phyloP scores from a whole-genome alignment of 1,284 basidiomycete genomes.

The Fomes fomentarius region DNA sequence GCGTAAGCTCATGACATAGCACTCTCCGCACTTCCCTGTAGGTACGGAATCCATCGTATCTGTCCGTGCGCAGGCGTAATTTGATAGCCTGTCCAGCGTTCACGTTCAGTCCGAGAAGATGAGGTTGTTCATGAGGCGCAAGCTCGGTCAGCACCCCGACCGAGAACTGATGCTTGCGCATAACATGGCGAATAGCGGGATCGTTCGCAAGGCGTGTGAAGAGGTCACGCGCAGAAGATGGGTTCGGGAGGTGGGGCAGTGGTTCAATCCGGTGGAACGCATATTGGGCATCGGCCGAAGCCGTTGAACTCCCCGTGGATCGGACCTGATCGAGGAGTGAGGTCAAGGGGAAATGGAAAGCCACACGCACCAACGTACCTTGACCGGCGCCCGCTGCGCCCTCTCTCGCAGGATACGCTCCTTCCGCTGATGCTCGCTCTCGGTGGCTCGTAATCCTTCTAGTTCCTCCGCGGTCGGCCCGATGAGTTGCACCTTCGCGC shows the following conservation, averaged over 20 bases:
- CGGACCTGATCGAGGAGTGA: slow-evolving; percentile 46
- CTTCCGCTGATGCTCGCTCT: slow-evolving; percentile 56
- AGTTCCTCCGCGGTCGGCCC: slow-evolving; percentile 65
- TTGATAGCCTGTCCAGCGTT: slow-evolving; percentile 66
- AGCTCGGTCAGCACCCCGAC: slow-evolving; percentile 74
- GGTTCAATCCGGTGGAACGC: slow-evolving; percentile 67
- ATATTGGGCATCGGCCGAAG: slow-evolving; percentile 45
- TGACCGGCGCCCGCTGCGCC: slow-evolving; percentile 56
- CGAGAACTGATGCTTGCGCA: slow-evolving; percentile 66
- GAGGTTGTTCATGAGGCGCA: slow-evolving; percentile 74
- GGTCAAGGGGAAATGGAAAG: neutral
- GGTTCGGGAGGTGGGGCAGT: slow-evolving; percentile 64
- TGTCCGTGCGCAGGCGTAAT: slow-evolving; percentile 68
- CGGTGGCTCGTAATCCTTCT: slow-evolving; percentile 52
- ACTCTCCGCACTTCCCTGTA: slow-evolving; percentile 70
- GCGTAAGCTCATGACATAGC: slow-evolving; percentile 76
- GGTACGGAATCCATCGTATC: slow-evolving; percentile 69
- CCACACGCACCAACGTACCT: slow-evolving; percentile 45
- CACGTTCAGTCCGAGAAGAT: slow-evolving; percentile 72
- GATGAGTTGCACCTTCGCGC: slow-evolving; percentile 67
- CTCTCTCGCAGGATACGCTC: slow-evolving; percentile 64
- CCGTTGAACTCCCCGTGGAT: slow-evolving; percentile 50
- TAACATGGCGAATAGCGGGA: slow-evolving; percentile 68
- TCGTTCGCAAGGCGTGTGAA: slow-evolving; percentile 66
- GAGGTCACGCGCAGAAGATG: slow-evolving; percentile 53